Evolutionary conservation across 23 red algal species (phyloP).

Genomic region (Agarophyton chilense): DNA sequence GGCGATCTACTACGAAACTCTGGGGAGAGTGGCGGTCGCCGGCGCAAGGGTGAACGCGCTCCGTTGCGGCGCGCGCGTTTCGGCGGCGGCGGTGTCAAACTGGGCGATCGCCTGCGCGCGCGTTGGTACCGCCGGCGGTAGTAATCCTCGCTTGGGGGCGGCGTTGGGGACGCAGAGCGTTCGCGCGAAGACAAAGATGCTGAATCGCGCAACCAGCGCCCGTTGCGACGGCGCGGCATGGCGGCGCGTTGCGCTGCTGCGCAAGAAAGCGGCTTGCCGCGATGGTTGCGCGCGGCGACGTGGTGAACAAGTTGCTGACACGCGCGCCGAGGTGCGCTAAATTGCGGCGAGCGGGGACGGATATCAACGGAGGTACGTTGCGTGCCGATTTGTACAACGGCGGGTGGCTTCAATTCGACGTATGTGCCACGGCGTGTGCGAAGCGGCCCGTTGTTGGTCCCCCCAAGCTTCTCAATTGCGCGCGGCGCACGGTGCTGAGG

Average conservation of each 20-base stretch:
- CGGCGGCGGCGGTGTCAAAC: neutral
- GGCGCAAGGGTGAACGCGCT: neutral
- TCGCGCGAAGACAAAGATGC: neutral
- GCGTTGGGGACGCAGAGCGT: neutral
- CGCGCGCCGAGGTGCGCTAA: neutral
- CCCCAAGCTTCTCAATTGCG: neutral
- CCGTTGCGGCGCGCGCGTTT: neutral
- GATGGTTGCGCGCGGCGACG: neutral
- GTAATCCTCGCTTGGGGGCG: neutral
- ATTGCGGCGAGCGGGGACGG: neutral
- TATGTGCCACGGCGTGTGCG: neutral
- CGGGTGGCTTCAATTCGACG: neutral
- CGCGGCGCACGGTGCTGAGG: neutral
- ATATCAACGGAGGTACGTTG: neutral
- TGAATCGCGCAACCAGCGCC: neutral
- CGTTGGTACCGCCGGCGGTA: neutral
- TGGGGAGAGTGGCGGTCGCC: neutral
- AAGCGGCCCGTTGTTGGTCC: neutral
- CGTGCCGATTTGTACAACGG: neutral
- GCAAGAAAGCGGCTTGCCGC: neutral
- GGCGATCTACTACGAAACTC: neutral
- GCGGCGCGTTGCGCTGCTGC: neutral
- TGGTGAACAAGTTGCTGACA: neutral
- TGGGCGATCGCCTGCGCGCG: neutral
- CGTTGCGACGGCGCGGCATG: neutral